phyloP scores from a whole-genome alignment of 371 early-diverging fungal genomes.

The Mucor indicus region DNA sequence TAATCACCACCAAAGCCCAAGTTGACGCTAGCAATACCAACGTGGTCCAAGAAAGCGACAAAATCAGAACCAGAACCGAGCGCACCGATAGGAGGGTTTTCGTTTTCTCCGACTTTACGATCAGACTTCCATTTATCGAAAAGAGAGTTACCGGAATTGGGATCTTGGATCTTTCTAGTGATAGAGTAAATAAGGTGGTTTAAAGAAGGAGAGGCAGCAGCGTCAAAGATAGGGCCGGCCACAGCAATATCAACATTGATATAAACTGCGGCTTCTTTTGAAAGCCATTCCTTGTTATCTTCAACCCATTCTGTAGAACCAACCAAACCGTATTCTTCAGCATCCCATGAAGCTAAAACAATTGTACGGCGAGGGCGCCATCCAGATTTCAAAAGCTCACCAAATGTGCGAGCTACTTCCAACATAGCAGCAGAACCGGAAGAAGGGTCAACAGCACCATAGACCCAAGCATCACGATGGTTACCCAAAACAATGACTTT shows the following conservation, averaged over 20 bases:
- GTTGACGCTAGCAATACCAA: conserved; percentile 56
- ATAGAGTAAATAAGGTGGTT: conserved; percentile 48
- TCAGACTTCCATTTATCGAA: conserved; percentile 50
- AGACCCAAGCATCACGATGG: conserved; percentile 73
- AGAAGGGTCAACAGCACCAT: conserved; percentile 69
- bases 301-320: conserved; percentile 78
- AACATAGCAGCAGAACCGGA: conserved; percentile 63
- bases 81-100: conserved; percentile 12
- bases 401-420: conserved; percentile 55
- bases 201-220: conserved; percentile 55
- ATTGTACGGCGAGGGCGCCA: conserved; percentile 69
- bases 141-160: conserved; percentile 39
- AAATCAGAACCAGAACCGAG: conserved; percentile 64
- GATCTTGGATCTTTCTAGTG: conserved; percentile 47
- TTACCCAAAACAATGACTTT: conserved; percentile 47
- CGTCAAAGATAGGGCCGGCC: conserved; percentile 45
- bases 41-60: conserved; percentile 56
- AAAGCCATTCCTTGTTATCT: conserved; percentile 55
- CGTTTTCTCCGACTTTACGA: conserved; percentile 2
- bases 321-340: conserved; percentile 62
- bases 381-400: conserved; percentile 52
- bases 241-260: conserved; percentile 60
- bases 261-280: conserved; percentile 54
- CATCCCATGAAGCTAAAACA: conserved; percentile 70
- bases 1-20: conserved; percentile 48